Conservation (phyloP, 2,329 filamentous ascomycete genomes). For the Chaetothyriales sp. region DNA sequence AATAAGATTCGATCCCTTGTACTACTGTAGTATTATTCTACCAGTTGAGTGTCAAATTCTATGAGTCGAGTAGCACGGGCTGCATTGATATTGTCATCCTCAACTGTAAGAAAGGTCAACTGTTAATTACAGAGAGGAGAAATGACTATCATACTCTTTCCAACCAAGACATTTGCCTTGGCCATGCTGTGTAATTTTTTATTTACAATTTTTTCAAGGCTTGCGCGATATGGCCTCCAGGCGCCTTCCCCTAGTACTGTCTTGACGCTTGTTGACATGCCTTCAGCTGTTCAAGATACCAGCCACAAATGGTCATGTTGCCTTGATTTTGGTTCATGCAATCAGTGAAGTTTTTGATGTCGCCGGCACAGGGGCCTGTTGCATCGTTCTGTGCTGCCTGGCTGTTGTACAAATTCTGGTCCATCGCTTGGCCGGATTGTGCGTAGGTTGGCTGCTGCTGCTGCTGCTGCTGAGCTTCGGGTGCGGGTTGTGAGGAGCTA, state of each 20-base stretch:
- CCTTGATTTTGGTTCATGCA: constrained; percentile 94
- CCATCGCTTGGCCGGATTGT: constrained; percentile 30
- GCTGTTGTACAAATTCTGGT: constrained; percentile 29
- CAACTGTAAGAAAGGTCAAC: background rate
- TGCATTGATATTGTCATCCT: background rate
- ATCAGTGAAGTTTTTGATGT: constrained; percentile 73
- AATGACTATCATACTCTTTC: background rate
- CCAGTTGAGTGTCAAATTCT: background rate
- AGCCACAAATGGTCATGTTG: constrained; percentile 89
- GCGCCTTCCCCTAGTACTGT: constrained; percentile 38
- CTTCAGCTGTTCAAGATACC: constrained; percentile 96
- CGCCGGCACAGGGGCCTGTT: constrained; percentile 56
- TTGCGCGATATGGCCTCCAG: background rate
- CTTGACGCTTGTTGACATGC: constrained; percentile 66
- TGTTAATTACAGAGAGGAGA: background rate
- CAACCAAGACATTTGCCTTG: background rate
- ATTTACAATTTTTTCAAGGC: background rate
- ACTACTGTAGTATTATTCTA: background rate
- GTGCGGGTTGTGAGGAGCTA: constrained; percentile 42
- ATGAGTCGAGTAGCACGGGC: too few relatives aligned
- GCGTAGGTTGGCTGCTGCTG: constrained; percentile 35
- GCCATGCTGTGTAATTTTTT: background rate
- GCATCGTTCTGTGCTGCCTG: constrained; percentile 23
- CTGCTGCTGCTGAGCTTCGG: constrained; percentile 28
- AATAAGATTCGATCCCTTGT: too few relatives aligned